Evolutionary conservation across 768 basidiomycete genomes (phyloP).

Genomic region (Rhizopogon vulgaris): DNA sequence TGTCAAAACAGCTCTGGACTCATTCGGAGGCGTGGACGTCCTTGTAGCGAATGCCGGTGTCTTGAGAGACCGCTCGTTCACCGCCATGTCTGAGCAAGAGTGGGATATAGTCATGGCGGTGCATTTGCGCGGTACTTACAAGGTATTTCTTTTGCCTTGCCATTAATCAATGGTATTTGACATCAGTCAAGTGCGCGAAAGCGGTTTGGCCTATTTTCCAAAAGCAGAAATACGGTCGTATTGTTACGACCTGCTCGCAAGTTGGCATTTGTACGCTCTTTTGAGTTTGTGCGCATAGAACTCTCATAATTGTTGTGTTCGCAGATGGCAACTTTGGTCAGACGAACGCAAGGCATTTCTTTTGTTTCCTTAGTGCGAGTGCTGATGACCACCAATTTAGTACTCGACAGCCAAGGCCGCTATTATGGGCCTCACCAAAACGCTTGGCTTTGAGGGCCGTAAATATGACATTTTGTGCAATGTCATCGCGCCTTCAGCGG

Average conservation of each 20-base stretch:
- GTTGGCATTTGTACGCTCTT: constrained; percentile 82
- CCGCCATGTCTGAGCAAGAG: constrained; percentile 81
- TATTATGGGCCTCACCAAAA: constrained; percentile 84
- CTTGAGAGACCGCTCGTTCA: constrained; percentile 88
- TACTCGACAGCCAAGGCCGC: constrained; percentile 93
- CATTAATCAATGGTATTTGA: background rate
- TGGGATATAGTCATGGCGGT: constrained; percentile 92
- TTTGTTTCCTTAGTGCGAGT: background rate
- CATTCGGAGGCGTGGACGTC: constrained; percentile 84
- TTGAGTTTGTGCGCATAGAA: background rate
- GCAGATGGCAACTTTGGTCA: constrained; percentile 96
- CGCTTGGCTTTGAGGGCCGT: constrained; percentile 85
- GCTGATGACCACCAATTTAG: constrained; percentile 24
- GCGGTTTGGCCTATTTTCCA: constrained; percentile 97
- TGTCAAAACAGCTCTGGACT: constrained; percentile 79
- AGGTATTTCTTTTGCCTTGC: constrained; percentile 37
- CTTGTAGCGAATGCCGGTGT: constrained; percentile 93
- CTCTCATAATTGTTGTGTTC: background rate
- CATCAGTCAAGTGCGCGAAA: constrained; percentile 61
- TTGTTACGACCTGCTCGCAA: constrained; percentile 89
- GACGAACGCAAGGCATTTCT: constrained; percentile 54
- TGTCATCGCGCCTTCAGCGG: constrained; percentile 79
- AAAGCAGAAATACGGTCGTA: constrained; percentile 93
- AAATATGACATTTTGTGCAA: constrained; percentile 92
- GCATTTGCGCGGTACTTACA: constrained; percentile 89